phyloP scores from a whole-genome alignment of 306 rosid genomes.

The Astragalus glycyphyllos region DNA sequence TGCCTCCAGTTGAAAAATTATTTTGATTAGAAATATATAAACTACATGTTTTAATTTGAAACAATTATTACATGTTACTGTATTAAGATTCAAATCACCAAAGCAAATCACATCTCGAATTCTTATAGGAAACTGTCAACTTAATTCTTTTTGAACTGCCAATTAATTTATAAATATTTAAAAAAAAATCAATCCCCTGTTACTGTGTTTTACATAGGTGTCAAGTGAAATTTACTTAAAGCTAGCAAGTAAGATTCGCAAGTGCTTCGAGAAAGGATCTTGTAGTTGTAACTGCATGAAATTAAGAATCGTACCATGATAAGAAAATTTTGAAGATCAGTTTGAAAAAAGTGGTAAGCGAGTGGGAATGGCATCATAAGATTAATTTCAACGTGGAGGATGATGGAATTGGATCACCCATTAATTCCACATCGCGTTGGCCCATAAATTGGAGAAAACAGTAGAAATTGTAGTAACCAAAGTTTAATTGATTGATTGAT shows the following conservation, averaged over 20 bases:
- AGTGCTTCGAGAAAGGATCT: constrained; percentile 11
- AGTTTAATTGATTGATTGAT: constrained; percentile 29
- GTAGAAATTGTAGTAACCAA: background rate
- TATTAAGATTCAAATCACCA: too few species aligned
- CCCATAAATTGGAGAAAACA: constrained; percentile 2
- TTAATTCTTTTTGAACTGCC: too few species aligned
- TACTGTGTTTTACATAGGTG: background rate
- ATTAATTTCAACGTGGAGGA: background rate
- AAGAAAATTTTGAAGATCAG: background rate
- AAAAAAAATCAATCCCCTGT: too few species aligned
- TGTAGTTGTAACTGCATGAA: background rate
- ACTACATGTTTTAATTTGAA: too few species aligned
- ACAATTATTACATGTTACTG: too few species aligned
- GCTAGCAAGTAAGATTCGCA: constrained; percentile 15
- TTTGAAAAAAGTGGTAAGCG: background rate
- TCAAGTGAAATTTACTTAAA: constrained; percentile 3
- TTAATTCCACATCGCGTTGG: background rate
- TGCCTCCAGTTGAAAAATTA: too few species aligned
- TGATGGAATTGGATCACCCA: background rate
- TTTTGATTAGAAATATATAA: too few species aligned
- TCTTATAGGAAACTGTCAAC: too few species aligned
- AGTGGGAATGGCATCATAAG: constrained; percentile 33
- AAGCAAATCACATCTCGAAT: too few species aligned
- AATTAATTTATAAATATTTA: too few species aligned
- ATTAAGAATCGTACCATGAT: constrained; percentile 11